Evolutionary conservation across 2,329 filamentous ascomycete species (phyloP).

Genomic region (Torrubiellomyces zombiae): DNA sequence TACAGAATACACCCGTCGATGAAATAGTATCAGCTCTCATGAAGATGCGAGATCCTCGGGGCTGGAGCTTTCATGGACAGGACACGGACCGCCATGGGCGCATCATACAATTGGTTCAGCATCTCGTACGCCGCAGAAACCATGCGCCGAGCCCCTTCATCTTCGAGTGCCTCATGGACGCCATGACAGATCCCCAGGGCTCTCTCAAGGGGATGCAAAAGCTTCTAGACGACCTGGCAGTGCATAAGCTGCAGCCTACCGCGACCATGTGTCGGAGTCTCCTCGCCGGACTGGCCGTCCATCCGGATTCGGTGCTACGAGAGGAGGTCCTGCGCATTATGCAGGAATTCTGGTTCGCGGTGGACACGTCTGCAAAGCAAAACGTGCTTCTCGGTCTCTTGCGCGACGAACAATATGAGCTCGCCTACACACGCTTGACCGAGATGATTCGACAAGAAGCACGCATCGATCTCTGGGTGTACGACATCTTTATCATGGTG

Average conservation of each 20-base stretch:
- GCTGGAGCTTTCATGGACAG: constrained; percentile 6
- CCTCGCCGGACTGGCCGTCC: constrained; percentile 57
- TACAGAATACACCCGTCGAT: constrained; percentile 7
- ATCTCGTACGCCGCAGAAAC: constrained; percentile 38
- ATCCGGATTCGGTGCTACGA: constrained; percentile 70
- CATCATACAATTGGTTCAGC: constrained; percentile 31
- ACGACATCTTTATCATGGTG: constrained; percentile 59
- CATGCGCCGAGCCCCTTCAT: constrained; percentile 39
- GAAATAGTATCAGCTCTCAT: constrained; percentile 13
- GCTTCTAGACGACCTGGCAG: constrained; percentile 59
- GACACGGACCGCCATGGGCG: constrained; percentile 11
- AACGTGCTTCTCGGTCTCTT: constrained; percentile 58
- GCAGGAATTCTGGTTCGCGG: constrained; percentile 47
- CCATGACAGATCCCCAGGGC: constrained; percentile 51
- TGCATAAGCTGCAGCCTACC: constrained; percentile 43
- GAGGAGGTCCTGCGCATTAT: constrained; percentile 56
- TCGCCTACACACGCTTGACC: constrained; percentile 56
- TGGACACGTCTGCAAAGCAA: constrained; percentile 41
- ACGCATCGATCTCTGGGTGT: constrained; percentile 52
- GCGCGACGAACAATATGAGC: constrained; percentile 67
- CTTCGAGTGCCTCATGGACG: constrained; percentile 60
- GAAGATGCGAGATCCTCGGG: constrained; percentile 9
- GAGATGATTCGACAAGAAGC: constrained; percentile 42
- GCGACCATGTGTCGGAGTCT: constrained; percentile 53
- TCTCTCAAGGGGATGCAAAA: constrained; percentile 44